Conservation (phyloP, 768 basidiomycete species). For the Calocybe gangraenosa region DNA sequence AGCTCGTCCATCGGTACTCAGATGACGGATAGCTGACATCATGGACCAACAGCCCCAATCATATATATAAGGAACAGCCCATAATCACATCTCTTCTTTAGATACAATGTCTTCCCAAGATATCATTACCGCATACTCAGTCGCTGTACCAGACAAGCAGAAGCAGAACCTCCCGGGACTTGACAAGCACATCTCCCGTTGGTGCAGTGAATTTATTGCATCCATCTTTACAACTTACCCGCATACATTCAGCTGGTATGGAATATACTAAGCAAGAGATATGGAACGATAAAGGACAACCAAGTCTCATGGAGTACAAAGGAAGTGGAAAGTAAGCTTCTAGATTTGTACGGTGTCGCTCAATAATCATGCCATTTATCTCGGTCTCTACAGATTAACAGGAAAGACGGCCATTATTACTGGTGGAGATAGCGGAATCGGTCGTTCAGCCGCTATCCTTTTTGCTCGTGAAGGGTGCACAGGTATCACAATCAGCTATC, state of each 20-base stretch:
- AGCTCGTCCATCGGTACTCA: too few relatives aligned
- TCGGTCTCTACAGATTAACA: constrained; percentile 21
- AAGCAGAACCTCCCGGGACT: constrained; percentile 45
- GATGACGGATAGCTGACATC: too few relatives aligned
- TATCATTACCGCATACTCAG: constrained; percentile 30
- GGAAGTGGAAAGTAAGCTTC: constrained; percentile 39
- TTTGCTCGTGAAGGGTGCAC: constrained; percentile 49
- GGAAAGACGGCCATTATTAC: constrained; percentile 33
- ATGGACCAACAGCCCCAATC: too few relatives aligned
- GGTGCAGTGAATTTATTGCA: too few relatives aligned
- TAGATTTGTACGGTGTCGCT: background rate
- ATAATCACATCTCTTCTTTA: too few relatives aligned
- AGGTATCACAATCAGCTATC: constrained; percentile 49
- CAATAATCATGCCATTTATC: background rate
- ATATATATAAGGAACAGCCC: too few relatives aligned
- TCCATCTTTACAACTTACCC: too few relatives aligned
- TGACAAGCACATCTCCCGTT: constrained; percentile 42
- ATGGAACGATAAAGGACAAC: constrained; percentile 50
- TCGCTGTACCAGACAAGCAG: constrained; percentile 35
- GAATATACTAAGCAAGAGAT: constrained; percentile 38
- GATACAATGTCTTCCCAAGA: constrained; percentile 23
- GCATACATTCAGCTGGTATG: constrained; percentile 21
- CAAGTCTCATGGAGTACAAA: constrained; percentile 45
- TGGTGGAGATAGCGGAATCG: constrained; percentile 45
- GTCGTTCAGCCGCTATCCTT: constrained; percentile 43